A percentile compares a stretch with the other conserved stretches of the same genome.
Evolutionary conservation across 2,329 filamentous ascomycete genomes (phyloP).

Genomic region (Aureobasidium sp.): DNA sequence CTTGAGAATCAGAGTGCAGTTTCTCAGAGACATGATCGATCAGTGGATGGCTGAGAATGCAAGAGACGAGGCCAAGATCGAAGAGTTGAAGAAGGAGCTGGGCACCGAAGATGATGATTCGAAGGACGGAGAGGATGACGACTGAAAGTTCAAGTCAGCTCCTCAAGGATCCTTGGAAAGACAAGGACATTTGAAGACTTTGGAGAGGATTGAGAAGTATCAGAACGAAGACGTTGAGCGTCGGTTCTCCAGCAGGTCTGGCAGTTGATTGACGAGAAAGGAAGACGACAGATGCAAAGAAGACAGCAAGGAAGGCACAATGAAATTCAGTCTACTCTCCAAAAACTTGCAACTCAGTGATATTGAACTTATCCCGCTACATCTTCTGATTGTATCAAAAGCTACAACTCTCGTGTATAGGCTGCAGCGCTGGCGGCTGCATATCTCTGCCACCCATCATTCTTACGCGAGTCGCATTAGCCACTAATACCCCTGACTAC

Average conservation of each 20-base stretch:
- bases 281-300: background rate
- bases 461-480: conserved; percentile 22
- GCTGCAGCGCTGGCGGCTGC: conserved; percentile 22
- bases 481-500: conserved; percentile 24
- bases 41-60: background rate
- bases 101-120: background rate
- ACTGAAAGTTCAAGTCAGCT: background rate
- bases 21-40: background rate
- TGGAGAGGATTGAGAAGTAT: background rate
- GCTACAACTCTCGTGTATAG: conserved; percentile 12
- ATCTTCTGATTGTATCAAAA: background rate
- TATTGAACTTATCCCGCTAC: background rate
- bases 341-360: background rate
- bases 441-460: conserved; percentile 22
- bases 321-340: background rate
- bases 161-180: background rate
- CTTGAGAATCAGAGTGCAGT: background rate
- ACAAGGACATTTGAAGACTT: background rate
- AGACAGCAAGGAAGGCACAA: background rate
- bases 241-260: background rate
- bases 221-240: background rate
- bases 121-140: background rate
- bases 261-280: background rate
- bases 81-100: background rate
- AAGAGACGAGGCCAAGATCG: background rate